phyloP scores from a whole-genome alignment of 768 basidiomycete species.

The Podaxis pistillaris region DNA sequence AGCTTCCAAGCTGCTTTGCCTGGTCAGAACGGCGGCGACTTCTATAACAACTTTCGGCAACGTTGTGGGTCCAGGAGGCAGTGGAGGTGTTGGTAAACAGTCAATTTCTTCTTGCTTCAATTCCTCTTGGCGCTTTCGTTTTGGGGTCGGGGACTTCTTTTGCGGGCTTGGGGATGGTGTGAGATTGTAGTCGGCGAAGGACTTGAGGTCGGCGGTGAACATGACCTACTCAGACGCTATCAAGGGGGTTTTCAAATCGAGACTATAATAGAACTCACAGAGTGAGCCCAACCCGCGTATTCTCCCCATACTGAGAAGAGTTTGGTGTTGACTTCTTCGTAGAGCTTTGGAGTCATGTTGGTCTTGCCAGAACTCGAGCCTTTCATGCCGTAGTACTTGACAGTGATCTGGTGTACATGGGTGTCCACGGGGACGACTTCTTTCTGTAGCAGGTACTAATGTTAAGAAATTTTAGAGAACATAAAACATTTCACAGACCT shows the following conservation, averaged over 20 bases:
- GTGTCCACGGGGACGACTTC: constrained; percentile 95
- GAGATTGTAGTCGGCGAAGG: constrained; percentile 61
- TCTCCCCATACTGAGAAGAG: constrained; percentile 73
- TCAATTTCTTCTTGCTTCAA: background rate
- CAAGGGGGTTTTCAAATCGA: background rate
- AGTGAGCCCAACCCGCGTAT: constrained; percentile 90
- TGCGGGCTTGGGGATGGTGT: constrained; percentile 20
- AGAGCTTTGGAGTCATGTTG: constrained; percentile 73
- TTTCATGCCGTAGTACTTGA: constrained; percentile 72
- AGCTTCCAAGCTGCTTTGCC: background rate
- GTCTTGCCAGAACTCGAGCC: constrained; percentile 42
- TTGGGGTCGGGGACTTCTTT: constrained; percentile 7
- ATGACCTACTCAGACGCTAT: constrained; percentile 47
- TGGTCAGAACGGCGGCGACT: background rate
- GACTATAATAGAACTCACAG: constrained; percentile 40
- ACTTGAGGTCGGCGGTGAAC: constrained; percentile 73
- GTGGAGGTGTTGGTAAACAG: constrained; percentile 23
- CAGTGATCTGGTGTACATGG: constrained; percentile 88
- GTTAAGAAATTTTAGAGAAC: background rate
- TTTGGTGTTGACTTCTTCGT: constrained; percentile 65
- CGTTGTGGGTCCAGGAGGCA: constrained; percentile 30
- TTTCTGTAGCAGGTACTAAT: constrained; percentile 40
- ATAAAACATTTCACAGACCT: constrained; percentile 43
- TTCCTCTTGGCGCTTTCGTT: constrained; percentile 12
- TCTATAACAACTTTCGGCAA: constrained; percentile 23